Percentiles rank a stretch among this genome's conserved stretches.
Conservation (phyloP, 2,329 filamentous ascomycete genomes). For the Aspergillus felis region DNA sequence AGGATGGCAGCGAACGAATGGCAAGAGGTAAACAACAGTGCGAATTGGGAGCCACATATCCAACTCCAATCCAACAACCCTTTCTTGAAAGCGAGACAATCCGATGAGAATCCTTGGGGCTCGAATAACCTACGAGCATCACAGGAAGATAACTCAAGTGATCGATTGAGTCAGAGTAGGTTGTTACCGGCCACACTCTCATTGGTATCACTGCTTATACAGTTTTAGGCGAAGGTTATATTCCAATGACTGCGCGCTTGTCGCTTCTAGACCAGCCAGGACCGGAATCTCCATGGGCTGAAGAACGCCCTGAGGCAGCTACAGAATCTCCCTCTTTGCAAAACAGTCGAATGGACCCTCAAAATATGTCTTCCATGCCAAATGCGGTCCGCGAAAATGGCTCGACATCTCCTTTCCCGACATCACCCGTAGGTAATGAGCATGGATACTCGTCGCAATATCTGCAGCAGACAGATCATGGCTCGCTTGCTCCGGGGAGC, state of each 20-base stretch:
- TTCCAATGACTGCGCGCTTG: slow-evolving; percentile 38
- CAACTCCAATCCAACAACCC: slow-evolving; percentile 40
- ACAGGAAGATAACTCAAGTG: slow-evolving; percentile 20
- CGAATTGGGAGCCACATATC: slow-evolving; percentile 19
- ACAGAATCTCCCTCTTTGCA: slow-evolving; percentile 9
- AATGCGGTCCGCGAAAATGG: background rate
- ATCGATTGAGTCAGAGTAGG: slow-evolving; percentile 32
- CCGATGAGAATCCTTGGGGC: slow-evolving; percentile 19
- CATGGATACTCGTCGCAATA: slow-evolving; percentile 3
- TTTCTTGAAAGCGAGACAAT: slow-evolving; percentile 30
- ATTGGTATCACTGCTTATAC: slow-evolving; percentile 12
- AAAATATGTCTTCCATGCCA: slow-evolving; percentile 1
- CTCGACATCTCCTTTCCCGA: slow-evolving; percentile 12
- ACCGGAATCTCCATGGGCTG: slow-evolving; percentile 26
- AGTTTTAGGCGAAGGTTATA: slow-evolving; percentile 32
- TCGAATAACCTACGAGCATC: slow-evolving; percentile 13
- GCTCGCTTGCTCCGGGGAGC: slow-evolving; percentile 14
- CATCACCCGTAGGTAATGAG: background rate
- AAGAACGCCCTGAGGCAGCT: slow-evolving; percentile 13
- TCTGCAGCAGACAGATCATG: slow-evolving; percentile 7
- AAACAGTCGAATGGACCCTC: background rate
- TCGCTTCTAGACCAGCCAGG: slow-evolving; percentile 31
- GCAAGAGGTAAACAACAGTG: slow-evolving; percentile 17
- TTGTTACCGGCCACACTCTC: background rate
- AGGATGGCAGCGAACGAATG: slow-evolving; percentile 19